phyloP scores from a whole-genome alignment of 1,284 basidiomycete genomes.

The Omphalotus olearius region DNA sequence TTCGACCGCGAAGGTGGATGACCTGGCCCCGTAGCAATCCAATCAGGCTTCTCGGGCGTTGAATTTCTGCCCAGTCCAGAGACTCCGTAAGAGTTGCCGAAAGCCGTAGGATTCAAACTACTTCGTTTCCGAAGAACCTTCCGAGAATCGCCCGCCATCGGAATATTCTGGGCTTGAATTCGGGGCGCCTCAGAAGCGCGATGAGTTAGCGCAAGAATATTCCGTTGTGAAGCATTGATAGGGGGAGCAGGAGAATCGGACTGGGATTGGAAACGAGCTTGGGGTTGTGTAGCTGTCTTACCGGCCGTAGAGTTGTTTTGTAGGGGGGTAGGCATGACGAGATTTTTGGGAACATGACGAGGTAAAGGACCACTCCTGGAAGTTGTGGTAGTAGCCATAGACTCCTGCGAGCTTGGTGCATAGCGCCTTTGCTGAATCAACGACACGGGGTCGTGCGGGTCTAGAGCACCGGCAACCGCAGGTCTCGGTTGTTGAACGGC shows the following conservation, averaged over 20 bases:
- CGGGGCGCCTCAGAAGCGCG: not conserved
- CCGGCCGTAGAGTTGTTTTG: constrained; percentile 20
- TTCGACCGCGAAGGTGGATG: constrained; percentile 3
- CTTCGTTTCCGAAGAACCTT: constrained; percentile 11
- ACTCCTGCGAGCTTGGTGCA: constrained; percentile 11
- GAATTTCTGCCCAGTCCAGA: not conserved
- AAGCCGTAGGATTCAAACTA: not conserved
- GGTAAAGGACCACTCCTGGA: constrained; percentile 24
- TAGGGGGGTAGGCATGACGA: constrained; percentile 66
- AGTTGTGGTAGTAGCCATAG: constrained; percentile 13
- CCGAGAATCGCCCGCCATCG: constrained; percentile 5
- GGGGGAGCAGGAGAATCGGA: not conserved
- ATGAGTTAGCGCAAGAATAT: not conserved
- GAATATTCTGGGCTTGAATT: constrained; percentile 5
- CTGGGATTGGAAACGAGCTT: constrained; percentile 1
- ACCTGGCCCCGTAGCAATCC: not conserved
- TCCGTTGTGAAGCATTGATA: not conserved
- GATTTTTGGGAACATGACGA: constrained; percentile 50
- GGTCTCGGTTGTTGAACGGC: no score
- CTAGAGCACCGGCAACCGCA: no score
- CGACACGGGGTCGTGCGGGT: no score
- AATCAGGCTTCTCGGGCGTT: not conserved
- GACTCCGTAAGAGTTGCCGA: not conserved
- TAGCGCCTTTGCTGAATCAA: not conserved
- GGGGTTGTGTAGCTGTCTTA: not conserved